These are phyloP conservation scores for Phaeodactylum tricornutum DNA, from an alignment of 108 stramenopile species.

Conservation along the genomic window DNA sequence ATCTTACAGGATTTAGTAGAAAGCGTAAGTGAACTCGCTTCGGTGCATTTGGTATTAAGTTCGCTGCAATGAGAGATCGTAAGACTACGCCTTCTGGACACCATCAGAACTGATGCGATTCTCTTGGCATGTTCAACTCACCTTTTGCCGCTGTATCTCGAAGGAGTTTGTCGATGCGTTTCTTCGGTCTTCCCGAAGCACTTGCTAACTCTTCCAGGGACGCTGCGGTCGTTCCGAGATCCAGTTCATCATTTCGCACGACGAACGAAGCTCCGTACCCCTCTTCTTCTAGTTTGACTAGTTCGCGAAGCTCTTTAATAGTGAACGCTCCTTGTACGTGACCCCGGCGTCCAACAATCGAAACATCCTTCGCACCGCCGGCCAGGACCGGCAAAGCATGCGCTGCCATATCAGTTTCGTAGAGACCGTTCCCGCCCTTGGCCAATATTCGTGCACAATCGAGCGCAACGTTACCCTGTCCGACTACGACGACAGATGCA, in stretches of 20 bases:
- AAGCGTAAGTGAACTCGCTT: constrained; percentile 80
- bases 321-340: constrained; percentile 96
- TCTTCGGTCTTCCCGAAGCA: constrained; percentile 40
- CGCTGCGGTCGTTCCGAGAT: constrained; percentile 63
- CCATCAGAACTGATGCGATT: too few species aligned
- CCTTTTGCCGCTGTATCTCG: constrained; percentile 23
- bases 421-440: constrained; percentile 65
- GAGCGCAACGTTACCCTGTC: constrained; percentile 96
- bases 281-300: constrained; percentile 69
- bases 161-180: constrained; percentile 54
- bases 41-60: not conserved
- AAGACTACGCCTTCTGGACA: too few species aligned
- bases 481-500: constrained; percentile 74
- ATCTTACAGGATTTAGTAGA: constrained; percentile 61
- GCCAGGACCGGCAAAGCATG: constrained; percentile 38
- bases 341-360: constrained; percentile 92
- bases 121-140: too few species aligned
- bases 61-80: too few species aligned
- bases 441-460: constrained; percentile 91
- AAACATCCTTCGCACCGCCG: constrained; percentile 31
- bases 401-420: constrained; percentile 76
- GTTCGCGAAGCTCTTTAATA: constrained; percentile 96
- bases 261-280: constrained; percentile 37
- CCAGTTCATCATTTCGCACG: constrained; percentile 71
- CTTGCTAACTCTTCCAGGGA: constrained; percentile 53